phyloP scores from a whole-genome alignment of 2,329 filamentous ascomycete genomes.

The Graphilbum fragrans region DNA sequence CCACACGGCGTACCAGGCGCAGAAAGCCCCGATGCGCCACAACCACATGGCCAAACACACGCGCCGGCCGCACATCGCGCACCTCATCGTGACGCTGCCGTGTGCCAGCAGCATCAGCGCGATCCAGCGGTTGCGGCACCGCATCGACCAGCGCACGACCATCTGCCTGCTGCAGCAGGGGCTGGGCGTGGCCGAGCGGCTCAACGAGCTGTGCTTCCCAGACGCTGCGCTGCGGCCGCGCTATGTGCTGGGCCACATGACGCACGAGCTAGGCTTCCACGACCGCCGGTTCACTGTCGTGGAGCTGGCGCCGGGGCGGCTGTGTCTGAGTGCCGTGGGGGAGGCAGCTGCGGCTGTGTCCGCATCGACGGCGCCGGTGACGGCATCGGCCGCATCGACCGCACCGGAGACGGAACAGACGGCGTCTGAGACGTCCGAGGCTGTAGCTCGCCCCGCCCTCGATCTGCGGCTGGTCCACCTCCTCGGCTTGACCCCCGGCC shows the following conservation, averaged over 20 bases:
- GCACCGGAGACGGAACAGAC: constrained; percentile 9
- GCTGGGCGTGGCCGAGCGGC: constrained; percentile 68
- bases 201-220: constrained; percentile 60
- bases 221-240: constrained; percentile 53
- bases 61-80: constrained; percentile 11
- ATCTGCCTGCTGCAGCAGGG: constrained; percentile 29
- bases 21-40: background rate
- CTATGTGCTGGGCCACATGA: constrained; percentile 59
- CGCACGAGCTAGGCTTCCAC: constrained; percentile 28
- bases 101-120: constrained; percentile 13
- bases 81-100: constrained; percentile 20
- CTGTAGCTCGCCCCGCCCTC: background rate
- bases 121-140: constrained; percentile 14
- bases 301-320: constrained; percentile 19
- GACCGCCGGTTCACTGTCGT: constrained; percentile 6
- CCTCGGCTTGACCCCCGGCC: constrained; percentile 47
- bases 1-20: too few species aligned
- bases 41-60: background rate
- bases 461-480: constrained; percentile 48
- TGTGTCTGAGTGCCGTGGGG: constrained; percentile 18
- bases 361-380: background rate
- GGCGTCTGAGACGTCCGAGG: too few species aligned
- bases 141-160: constrained; percentile 20
- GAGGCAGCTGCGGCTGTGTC: constrained; percentile 1
- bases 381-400: constrained; percentile 1